Base-by-base conservation (phyloP, 441 rosid genomes). In the Breynia disticha region DNA sequence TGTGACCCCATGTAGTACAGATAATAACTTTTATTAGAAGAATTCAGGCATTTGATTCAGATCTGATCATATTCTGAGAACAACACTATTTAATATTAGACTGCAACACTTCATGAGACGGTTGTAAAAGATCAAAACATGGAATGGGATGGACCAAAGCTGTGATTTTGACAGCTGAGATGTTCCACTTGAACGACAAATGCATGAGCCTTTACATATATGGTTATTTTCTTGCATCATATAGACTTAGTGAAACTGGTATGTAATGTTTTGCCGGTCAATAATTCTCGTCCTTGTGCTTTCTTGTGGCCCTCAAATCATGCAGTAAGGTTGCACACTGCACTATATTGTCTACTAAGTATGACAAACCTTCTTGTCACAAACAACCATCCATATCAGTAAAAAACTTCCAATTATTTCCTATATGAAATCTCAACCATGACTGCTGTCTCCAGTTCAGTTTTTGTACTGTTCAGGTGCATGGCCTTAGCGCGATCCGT, bases 121-220 rank as follows among this genome's bases (percentile, higher is more conserved):
- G 32, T 2, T 2, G 3, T 24, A 24, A 24, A 24, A 24, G 32
- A 7, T 18, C 20, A 55, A 53, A 22, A n/a, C n/a, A 47, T 46
- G 1, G 51, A 66, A 19, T 14, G 38, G 49, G 66, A 68, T 67
- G 63, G 56, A 62, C 28, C 7, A 24, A 24, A 3, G 32, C 32
- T 7, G 32, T 24, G 32, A 24, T 2, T 59, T 24, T 72, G 67
- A 57, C 69, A 24, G 16, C 55, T 21, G 14, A 24, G 48, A 52
- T 15, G 61, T 55, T 54, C 47, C 22, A 44, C 50, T 48, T 50
- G 51, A 54, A 52, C 45, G 71, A 67, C 76, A 68, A 17, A 43
- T 39, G 56, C 70, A 62, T 16, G 69, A 67, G 73, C 55, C 56
- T n/a, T n/a, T n/a, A n/a, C n/a, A n/a, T n/a, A n/a, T n/a, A n/a